Evolutionary conservation across 768 basidiomycete genomes (phyloP).

Genomic region (Pulveroboletus sp.): DNA sequence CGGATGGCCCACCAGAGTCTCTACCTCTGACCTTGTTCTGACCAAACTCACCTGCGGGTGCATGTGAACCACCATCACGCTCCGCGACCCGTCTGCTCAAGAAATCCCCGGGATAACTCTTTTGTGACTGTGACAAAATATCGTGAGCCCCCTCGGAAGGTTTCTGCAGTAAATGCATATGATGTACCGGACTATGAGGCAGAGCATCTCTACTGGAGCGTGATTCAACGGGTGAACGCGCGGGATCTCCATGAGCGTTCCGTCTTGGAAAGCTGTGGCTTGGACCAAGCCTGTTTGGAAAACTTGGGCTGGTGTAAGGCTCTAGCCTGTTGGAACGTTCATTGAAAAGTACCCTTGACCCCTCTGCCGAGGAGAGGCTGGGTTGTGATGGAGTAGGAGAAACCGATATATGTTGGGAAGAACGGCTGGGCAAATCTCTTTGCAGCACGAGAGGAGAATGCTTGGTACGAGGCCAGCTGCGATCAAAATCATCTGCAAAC

Average conservation of each 20-base stretch:
- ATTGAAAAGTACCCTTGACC: constrained; percentile 86
- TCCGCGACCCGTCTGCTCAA: constrained; percentile 16
- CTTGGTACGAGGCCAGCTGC: constrained; percentile 87
- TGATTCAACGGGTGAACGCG: constrained; percentile 39
- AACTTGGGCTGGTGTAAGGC: constrained; percentile 62
- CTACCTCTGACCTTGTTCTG: constrained; percentile 18
- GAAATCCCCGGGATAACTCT: constrained; percentile 17
- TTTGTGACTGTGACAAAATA: constrained; percentile 14
- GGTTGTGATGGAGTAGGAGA: constrained; percentile 37
- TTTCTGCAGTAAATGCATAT: constrained; percentile 65
- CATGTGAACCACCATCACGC: constrained; percentile 12
- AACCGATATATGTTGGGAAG: constrained; percentile 31
- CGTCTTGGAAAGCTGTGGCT: constrained; percentile 38
- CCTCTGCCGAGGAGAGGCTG: constrained; percentile 50
- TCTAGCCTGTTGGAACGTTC: constrained; percentile 90
- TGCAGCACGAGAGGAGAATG: constrained; percentile 43
- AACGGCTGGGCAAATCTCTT: constrained; percentile 38
- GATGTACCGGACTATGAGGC: constrained; percentile 36
- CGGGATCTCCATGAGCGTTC: constrained; percentile 42
- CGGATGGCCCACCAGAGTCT: constrained; percentile 14
- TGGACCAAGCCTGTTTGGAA: constrained; percentile 39
- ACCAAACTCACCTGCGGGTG: constrained; percentile 12
- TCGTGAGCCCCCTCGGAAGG: constrained; percentile 25
- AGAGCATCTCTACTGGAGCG: constrained; percentile 46
- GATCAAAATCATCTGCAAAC: constrained; percentile 92